These are phyloP conservation scores for Neonectria magnoliae DNA, from an alignment of 2,329 filamentous ascomycete genomes.

Conservation along the genomic window DNA sequence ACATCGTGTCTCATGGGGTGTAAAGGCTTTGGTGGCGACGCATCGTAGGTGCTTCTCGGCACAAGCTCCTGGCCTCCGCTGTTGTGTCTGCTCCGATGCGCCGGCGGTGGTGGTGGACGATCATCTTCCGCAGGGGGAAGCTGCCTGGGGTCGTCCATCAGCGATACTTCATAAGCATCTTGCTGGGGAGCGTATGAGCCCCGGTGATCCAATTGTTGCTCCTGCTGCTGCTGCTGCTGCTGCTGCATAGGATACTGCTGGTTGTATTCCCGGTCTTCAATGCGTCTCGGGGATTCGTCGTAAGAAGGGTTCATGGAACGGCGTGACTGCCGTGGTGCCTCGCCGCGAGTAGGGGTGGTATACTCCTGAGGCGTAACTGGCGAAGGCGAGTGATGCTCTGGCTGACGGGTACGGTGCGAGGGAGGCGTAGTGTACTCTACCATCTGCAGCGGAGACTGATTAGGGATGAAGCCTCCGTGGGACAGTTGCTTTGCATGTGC, in stretches of 20 bases:
- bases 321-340: conserved; percentile 45
- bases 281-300: conserved; percentile 47
- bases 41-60: conserved; percentile 54
- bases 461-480: conserved; percentile 55
- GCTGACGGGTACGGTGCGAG: conserved; percentile 47
- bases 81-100: conserved; percentile 60
- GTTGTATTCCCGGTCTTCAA: conserved; percentile 52
- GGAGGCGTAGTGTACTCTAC: conserved; percentile 61
- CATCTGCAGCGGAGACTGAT: conserved; percentile 63
- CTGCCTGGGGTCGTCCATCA: conserved; percentile 46
- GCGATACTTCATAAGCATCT: conserved; percentile 46
- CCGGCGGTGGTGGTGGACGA: conserved; percentile 66
- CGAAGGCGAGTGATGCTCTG: conserved; percentile 52
- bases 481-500: conserved; percentile 54
- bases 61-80: conserved; percentile 55
- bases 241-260: conserved; percentile 43
- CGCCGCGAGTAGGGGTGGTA: conserved; percentile 34
- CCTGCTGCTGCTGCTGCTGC: conserved; percentile 49
- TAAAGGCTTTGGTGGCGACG: conserved; percentile 53
- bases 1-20: conserved; percentile 68
- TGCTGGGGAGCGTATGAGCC: conserved; percentile 48
- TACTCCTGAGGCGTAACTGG: conserved; percentile 35
- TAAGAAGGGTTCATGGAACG: conserved; percentile 49
- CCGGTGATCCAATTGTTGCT: conserved; percentile 50
- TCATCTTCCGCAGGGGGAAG: conserved; percentile 53